These are phyloP conservation scores for Micractinium sp. DNA, from an alignment of 139 green algal species.

Conservation along the genomic window DNA sequence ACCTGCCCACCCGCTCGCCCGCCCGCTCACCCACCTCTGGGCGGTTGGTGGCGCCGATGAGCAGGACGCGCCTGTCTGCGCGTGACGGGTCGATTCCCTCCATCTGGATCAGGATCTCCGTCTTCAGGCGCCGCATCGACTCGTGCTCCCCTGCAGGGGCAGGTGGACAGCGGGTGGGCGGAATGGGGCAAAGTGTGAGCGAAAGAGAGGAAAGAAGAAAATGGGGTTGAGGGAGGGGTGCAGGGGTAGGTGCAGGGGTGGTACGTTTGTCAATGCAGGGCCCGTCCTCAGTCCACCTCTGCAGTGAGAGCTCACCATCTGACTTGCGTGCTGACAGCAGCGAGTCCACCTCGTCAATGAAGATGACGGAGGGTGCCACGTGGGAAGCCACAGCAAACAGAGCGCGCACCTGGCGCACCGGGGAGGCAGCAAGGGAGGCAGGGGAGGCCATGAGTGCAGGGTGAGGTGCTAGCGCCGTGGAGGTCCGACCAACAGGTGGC, in stretches of 20 bases:
- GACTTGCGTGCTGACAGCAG: constrained; percentile 89
- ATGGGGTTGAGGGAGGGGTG: background rate
- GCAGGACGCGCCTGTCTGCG: constrained; percentile 71
- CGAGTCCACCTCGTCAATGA: constrained; percentile 99
- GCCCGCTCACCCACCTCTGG: constrained; percentile 67
- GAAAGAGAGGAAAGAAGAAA: too few species aligned
- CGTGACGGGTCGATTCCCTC: constrained; percentile 74
- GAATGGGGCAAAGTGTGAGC: too few species aligned
- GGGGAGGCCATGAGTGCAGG: background rate
- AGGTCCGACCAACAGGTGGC: too few species aligned
- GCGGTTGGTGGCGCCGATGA: constrained; percentile 97
- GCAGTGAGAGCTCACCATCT: constrained; percentile 62
- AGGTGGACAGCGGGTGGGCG: background rate
- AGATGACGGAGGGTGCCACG: constrained; percentile 94
- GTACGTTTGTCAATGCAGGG: too few species aligned
- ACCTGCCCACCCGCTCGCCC: background rate
- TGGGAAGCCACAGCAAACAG: constrained; percentile 92
- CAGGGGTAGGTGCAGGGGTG: background rate
- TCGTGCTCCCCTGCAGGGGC: constrained; percentile 92
- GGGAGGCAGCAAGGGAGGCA: background rate
- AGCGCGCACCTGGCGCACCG: constrained; percentile 62
- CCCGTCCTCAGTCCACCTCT: background rate
- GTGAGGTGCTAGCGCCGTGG: too few species aligned
- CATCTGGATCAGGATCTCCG: constrained; percentile 98
- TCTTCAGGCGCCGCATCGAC: constrained; percentile 94